Conservation (phyloP, 331 rosid genomes). For the Stylosanthes scabra region DNA sequence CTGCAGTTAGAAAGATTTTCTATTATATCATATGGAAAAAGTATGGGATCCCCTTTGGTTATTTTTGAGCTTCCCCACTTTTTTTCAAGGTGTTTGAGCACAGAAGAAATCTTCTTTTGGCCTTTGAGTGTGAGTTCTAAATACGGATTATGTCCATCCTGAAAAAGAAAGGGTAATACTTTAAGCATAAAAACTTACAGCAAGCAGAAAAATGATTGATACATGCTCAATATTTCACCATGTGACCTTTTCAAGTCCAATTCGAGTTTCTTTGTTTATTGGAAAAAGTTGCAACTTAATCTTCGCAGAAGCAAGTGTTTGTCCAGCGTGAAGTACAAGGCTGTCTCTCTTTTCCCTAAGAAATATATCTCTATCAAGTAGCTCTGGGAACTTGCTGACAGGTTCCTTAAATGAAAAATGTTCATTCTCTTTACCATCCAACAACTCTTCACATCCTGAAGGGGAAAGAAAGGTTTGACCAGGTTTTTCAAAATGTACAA, state of each 20-base stretch:
- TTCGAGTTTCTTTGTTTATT: conserved; percentile 61
- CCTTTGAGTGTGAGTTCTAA: conserved; percentile 81
- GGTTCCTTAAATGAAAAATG: conserved; percentile 38
- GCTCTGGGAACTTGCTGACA: conserved; percentile 22
- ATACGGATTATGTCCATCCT: conserved; percentile 84
- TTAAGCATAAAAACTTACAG: conserved; percentile 28
- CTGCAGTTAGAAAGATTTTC: conserved; percentile 46
- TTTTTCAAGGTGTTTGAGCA: conserved; percentile 68
- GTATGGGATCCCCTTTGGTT: conserved; percentile 68
- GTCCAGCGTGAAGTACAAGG: conserved; percentile 41
- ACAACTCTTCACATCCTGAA: conserved; percentile 48
- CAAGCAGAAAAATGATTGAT: conserved; percentile 17
- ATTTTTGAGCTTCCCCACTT: conserved; percentile 82
- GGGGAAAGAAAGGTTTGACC: background rate
- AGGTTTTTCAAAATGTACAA: conserved; percentile 17
- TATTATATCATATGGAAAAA: conserved; percentile 60
- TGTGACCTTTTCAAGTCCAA: conserved; percentile 77
- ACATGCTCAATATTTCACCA: conserved; percentile 35
- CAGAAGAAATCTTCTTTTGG: conserved; percentile 82
- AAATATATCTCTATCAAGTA: conserved; percentile 24
- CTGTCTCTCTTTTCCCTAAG: conserved; percentile 34
- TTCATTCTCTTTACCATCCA: conserved; percentile 42
- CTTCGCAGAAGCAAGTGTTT: conserved; percentile 54
- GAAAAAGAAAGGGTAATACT: conserved; percentile 20
- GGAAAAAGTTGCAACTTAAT: conserved; percentile 89